These are phyloP conservation scores for Leccinum subspadiceum DNA, from an alignment of 1,284 basidiomycete species.

Conservation along the genomic window DNA sequence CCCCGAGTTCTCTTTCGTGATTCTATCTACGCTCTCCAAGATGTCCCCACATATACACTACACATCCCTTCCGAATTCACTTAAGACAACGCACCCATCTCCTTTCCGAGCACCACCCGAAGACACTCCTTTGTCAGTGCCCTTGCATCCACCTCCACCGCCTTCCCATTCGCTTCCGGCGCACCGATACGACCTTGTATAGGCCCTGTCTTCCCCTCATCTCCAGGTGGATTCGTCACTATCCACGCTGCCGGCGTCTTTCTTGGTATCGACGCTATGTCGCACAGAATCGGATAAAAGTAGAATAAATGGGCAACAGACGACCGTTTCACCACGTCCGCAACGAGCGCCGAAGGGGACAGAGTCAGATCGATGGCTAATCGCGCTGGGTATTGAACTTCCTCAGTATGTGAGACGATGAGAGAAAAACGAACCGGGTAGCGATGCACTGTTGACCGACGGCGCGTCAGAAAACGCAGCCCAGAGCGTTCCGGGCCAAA, in stretches of 20 bases:
- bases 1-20: too few relatives aligned
- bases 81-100: conserved; percentile 39
- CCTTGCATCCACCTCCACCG: too few relatives aligned
- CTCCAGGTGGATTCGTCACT: conserved; percentile 6
- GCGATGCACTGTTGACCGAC: conserved; percentile 43
- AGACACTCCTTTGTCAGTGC: too few relatives aligned
- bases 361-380: conserved; percentile 44
- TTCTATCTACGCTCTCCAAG: too few relatives aligned
- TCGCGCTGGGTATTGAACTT: background rate
- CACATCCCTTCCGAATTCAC: too few relatives aligned
- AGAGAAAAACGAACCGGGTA: conserved; percentile 47
- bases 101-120: conserved; percentile 63
- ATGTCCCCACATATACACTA: too few relatives aligned
- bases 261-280: conserved; percentile 70
- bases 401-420: background rate
- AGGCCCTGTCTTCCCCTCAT: background rate
- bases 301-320: conserved; percentile 80
- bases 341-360: conserved; percentile 51
- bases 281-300: conserved; percentile 76
- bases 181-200: too few relatives aligned
- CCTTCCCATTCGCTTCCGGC: too few relatives aligned
- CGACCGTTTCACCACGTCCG: conserved; percentile 70
- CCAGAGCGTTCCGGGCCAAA: conserved; percentile 76
- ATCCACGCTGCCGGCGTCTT: conserved; percentile 71
- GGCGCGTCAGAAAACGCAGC: conserved; percentile 58